These are phyloP conservation scores for Tulasnella sp. DNA, from an alignment of 768 basidiomycete genomes.

Conservation along the genomic window DNA sequence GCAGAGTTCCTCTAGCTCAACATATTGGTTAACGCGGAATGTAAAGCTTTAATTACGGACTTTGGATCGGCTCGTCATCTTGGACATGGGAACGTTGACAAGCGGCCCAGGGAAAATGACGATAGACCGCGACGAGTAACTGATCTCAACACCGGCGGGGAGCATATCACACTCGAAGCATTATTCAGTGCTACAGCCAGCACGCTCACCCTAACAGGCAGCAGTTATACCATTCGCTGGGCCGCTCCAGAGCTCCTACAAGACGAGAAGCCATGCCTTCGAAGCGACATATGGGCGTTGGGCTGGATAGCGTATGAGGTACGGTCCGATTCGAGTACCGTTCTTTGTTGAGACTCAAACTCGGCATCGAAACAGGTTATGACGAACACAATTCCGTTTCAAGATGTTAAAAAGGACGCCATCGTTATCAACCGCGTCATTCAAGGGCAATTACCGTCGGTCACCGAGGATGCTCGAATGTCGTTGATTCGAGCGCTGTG, in stretches of 20 bases:
- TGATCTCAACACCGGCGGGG: neutral
- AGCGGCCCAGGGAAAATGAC: neutral
- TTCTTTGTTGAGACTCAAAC: neutral
- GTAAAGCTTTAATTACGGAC: neutral
- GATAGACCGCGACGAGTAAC: neutral
- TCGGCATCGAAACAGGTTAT: neutral
- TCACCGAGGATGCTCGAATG: too few species aligned
- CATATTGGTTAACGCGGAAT: neutral
- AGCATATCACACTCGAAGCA: neutral
- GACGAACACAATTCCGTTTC: neutral
- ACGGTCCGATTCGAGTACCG: neutral
- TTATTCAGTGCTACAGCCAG: neutral
- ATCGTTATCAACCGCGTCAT: neutral
- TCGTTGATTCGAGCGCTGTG: too few species aligned
- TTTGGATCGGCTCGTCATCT: constrained; percentile 6
- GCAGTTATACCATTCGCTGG: constrained; percentile 1
- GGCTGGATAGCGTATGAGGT: constrained; percentile 21
- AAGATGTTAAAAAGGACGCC: neutral
- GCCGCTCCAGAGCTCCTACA: constrained; percentile 4
- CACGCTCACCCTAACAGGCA: neutral
- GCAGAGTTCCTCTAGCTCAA: neutral
- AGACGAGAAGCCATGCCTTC: neutral
- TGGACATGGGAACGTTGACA: neutral
- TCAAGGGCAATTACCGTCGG: too few species aligned
- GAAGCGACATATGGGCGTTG: constrained; percentile 21